phyloP scores from a whole-genome alignment of 352 stramenopile genomes.

The Ophiocytium majus region DNA sequence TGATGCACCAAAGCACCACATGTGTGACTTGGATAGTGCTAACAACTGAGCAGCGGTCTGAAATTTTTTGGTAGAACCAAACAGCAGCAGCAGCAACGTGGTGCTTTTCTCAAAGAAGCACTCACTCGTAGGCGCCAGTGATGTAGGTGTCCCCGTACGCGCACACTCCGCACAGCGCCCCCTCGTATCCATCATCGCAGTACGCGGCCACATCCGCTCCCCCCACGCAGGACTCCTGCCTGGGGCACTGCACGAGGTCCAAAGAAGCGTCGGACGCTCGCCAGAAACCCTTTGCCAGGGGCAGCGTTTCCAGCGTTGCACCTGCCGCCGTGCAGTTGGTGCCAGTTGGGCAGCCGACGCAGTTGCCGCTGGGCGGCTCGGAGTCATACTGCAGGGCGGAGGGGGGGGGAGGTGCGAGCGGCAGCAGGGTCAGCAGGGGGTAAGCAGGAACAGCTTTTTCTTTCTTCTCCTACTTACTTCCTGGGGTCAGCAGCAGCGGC shows the following conservation, averaged over 20 bases:
- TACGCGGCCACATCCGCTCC: neutral
- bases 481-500: too few species aligned
- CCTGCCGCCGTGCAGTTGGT: neutral
- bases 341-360: neutral
- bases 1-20: neutral
- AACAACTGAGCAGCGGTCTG: neutral
- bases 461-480: too few species aligned
- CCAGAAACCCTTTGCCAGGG: neutral
- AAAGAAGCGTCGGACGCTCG: neutral
- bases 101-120: slow-evolving; percentile 20
- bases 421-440: too few species aligned
- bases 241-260: neutral
- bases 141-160: slow-evolving; percentile 37
- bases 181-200: slow-evolving; percentile 1
- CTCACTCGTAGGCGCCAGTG: slow-evolving; percentile 42
- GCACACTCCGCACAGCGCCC: slow-evolving; percentile 24
- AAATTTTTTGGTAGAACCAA: neutral
- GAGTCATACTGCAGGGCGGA: too few species aligned
- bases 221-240: neutral
- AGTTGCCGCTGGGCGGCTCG: too few species aligned
- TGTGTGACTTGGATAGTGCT: neutral
- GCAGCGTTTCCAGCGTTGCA: neutral
- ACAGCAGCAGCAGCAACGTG: neutral
- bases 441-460: too few species aligned
- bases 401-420: too few species aligned